phyloP scores from a whole-genome alignment of 2,329 filamentous ascomycete species.

The Clarireedia homoeocarpa region DNA sequence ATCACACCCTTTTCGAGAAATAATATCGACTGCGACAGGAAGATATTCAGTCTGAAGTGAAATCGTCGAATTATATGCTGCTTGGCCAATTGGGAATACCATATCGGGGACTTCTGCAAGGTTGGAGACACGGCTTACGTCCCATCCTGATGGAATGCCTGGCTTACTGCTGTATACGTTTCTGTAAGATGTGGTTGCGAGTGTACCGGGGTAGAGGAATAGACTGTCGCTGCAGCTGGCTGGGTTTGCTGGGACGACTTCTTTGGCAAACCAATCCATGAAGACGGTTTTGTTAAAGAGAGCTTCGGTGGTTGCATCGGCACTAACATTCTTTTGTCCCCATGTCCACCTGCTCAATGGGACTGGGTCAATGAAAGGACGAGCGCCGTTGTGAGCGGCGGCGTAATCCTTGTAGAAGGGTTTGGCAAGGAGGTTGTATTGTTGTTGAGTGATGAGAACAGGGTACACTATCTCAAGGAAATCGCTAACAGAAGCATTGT shows the following conservation, averaged over 20 bases:
- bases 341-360: constrained; percentile 41
- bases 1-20: constrained; percentile 54
- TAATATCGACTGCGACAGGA: constrained; percentile 49
- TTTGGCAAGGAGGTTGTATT: constrained; percentile 37
- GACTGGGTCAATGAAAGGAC: constrained; percentile 42
- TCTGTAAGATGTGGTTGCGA: constrained; percentile 35
- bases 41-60: constrained; percentile 42
- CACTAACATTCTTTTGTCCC: constrained; percentile 34
- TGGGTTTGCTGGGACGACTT: constrained; percentile 35
- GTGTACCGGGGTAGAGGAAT: constrained; percentile 39
- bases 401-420: constrained; percentile 44
- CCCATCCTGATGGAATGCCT: constrained; percentile 39
- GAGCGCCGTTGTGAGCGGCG: constrained; percentile 35
- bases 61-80: constrained; percentile 38
- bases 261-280: constrained; percentile 38
- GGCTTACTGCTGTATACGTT: constrained; percentile 38
- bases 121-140: constrained; percentile 34
- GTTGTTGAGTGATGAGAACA: constrained; percentile 39
- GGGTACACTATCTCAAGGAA: constrained; percentile 39
- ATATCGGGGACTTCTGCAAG: constrained; percentile 41
- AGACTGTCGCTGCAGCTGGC: constrained; percentile 42
- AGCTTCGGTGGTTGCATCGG: constrained; percentile 34
- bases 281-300: constrained; percentile 43
- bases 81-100: constrained; percentile 34
- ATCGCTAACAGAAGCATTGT: constrained; percentile 26